These are phyloP conservation scores for Plenodomus biglobosus DNA, from an alignment of 2,329 filamentous ascomycete genomes.

Conservation along the genomic window DNA sequence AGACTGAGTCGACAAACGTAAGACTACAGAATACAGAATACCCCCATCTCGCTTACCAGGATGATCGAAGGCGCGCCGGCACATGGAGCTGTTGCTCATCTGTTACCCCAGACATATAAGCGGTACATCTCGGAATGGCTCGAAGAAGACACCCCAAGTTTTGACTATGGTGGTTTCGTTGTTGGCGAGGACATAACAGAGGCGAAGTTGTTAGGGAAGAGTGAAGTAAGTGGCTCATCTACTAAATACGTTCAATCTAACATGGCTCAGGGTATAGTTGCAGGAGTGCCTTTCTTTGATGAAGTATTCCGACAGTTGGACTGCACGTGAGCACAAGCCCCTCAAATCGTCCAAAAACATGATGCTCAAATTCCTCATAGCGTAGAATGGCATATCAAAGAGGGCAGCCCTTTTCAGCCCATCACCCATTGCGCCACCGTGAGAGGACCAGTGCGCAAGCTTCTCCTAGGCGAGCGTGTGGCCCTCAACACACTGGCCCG, in stretches of 20 bases:
- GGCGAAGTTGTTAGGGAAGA: conserved; percentile 59
- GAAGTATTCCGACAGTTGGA: conserved; percentile 89
- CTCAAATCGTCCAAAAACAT: not conserved
- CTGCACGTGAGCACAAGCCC: conserved; percentile 61
- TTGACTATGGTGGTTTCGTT: conserved; percentile 97
- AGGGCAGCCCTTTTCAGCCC: conserved; percentile 68
- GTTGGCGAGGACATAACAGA: conserved; percentile 68
- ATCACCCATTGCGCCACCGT: conserved; percentile 75
- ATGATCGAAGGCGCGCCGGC: conserved; percentile 55
- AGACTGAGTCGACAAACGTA: not conserved
- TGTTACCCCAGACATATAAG: conserved; percentile 86
- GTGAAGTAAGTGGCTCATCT: conserved; percentile 45
- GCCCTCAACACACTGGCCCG: conserved; percentile 87
- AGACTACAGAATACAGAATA: no score
- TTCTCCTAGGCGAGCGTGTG: conserved; percentile 90
- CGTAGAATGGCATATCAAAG: conserved; percentile 83
- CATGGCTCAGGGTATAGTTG: conserved; percentile 67
- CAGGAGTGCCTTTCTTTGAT: conserved; percentile 91
- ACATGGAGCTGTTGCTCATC: conserved; percentile 65
- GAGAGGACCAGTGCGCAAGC: conserved; percentile 74
- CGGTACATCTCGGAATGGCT: conserved; percentile 80
- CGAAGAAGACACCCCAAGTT: conserved; percentile 91
- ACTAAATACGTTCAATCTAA: not conserved
- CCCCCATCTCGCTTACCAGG: not conserved
- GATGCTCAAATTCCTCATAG: conserved; percentile 30